Evolutionary conservation across 768 basidiomycete genomes (phyloP).

Genomic region (Mycena crocata): DNA sequence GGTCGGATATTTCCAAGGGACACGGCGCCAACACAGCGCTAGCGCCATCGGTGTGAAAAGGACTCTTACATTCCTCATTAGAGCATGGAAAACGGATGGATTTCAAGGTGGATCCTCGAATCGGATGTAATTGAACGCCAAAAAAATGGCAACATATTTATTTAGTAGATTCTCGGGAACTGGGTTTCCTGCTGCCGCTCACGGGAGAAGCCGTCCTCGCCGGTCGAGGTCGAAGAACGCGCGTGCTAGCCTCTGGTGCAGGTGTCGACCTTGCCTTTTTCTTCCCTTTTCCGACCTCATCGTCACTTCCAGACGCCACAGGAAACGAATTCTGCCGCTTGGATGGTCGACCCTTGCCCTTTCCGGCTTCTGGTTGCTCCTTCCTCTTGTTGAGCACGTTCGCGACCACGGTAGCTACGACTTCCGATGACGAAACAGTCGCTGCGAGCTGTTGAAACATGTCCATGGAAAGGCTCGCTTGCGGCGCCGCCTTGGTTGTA

Average conservation of each 20-base stretch:
- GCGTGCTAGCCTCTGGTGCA: neutral
- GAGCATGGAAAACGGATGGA: too few species aligned
- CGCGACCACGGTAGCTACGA: neutral
- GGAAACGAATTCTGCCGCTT: neutral
- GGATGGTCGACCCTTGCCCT: neutral
- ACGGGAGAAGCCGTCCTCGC: neutral
- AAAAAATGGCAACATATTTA: too few species aligned
- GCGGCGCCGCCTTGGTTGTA: neutral
- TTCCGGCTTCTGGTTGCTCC: neutral
- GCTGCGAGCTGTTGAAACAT: neutral
- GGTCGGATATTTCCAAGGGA: too few species aligned
- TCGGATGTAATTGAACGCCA: too few species aligned
- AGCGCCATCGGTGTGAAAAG: too few species aligned
- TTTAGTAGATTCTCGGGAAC: too few species aligned
- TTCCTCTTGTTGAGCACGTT: neutral
- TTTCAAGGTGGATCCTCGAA: too few species aligned
- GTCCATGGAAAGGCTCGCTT: conserved; percentile 3
- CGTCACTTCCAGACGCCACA: neutral
- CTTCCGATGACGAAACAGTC: neutral
- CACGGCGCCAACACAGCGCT: too few species aligned
- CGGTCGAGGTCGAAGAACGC: neutral
- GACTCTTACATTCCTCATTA: too few species aligned
- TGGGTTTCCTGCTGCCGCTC: neutral
- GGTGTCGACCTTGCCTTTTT: neutral
- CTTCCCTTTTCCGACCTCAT: neutral